Evolutionary conservation across 2,329 filamentous ascomycete species (phyloP).

Genomic region (Neurospora sp.): DNA sequence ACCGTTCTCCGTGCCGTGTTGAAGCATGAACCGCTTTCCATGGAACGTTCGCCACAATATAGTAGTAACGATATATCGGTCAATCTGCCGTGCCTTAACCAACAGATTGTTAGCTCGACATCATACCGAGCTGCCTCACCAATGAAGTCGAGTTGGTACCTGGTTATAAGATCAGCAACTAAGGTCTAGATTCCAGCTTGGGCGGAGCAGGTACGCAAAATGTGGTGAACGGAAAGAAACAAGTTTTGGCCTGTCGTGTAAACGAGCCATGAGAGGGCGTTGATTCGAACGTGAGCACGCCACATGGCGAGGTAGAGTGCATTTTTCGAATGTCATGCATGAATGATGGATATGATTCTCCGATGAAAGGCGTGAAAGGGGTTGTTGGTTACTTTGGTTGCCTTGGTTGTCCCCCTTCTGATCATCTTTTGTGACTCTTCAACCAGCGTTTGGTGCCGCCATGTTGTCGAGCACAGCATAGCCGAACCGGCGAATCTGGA

Average conservation of each 20-base stretch:
- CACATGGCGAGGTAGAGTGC: neutral
- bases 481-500: neutral
- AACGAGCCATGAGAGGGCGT: neutral
- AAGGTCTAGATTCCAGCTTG: neutral
- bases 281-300: neutral
- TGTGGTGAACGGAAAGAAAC: neutral
- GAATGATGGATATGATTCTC: neutral
- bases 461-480: neutral
- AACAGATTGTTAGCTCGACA: neutral
- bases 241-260: neutral
- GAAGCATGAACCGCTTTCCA: neutral
- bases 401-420: neutral
- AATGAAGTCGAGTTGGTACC: neutral
- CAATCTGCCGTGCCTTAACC: neutral
- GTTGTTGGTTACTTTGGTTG: neutral
- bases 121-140: neutral
- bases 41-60: neutral
- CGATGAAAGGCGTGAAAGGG: neutral
- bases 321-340: neutral
- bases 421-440: neutral
- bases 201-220: neutral
- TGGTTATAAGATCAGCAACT: neutral
- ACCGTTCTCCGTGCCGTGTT: neutral
- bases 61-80: neutral
- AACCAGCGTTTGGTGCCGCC: neutral